phyloP scores from a whole-genome alignment of 2,329 filamentous ascomycete species.

The Alternaria postmessia region DNA sequence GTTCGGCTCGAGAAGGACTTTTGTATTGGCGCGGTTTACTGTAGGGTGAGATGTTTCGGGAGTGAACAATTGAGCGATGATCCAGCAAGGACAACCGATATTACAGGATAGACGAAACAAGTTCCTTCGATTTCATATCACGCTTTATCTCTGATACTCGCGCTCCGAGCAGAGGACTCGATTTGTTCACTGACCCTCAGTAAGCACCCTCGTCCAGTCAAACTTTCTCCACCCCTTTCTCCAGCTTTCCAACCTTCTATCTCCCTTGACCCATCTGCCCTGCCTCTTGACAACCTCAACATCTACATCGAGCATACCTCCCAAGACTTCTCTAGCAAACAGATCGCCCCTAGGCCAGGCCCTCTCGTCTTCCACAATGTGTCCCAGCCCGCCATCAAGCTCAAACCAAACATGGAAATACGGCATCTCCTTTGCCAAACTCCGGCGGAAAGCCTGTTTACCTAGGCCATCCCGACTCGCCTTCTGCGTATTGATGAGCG shows the following conservation, averaged over 20 bases:
- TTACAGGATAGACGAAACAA: constrained; percentile 21
- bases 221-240: constrained; percentile 89
- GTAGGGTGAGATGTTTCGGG: constrained; percentile 4
- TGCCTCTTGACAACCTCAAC: constrained; percentile 88
- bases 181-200: constrained; percentile 51
- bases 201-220: constrained; percentile 79
- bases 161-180: neutral
- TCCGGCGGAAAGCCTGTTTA: constrained; percentile 80
- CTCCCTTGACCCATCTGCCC: constrained; percentile 79
- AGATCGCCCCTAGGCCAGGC: constrained; percentile 91
- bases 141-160: neutral
- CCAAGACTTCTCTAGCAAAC: constrained; percentile 90
- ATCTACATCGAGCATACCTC: constrained; percentile 87
- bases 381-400: constrained; percentile 88
- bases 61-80: constrained; percentile 5
- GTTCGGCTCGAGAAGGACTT: constrained; percentile 2
- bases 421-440: constrained; percentile 92
- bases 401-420: constrained; percentile 98
- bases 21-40: neutral
- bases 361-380: constrained; percentile 85
- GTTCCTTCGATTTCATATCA: neutral
- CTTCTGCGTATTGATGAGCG: constrained; percentile 86
- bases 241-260: constrained; percentile 76
- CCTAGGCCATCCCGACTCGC: constrained; percentile 73
- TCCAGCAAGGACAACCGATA: constrained; percentile 6